These are phyloP conservation scores for Trichomonascaceae sp. DNA, from an alignment of 1,139 yeast species.

Conservation along the genomic window DNA sequence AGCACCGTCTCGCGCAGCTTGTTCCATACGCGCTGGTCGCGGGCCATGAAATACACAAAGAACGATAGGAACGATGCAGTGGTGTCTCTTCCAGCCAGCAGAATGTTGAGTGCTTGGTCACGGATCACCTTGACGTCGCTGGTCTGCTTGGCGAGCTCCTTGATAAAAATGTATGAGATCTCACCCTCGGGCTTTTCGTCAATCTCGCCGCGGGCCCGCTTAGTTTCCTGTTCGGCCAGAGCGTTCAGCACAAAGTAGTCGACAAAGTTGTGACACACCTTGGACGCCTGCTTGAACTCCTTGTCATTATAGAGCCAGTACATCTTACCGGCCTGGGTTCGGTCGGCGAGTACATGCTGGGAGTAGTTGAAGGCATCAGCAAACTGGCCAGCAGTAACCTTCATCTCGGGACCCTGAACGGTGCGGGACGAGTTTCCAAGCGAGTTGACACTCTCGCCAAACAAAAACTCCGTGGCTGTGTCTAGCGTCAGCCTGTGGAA, in stretches of 20 bases:
- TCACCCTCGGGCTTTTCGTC: slow-evolving; percentile 3
- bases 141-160: slow-evolving; percentile 39
- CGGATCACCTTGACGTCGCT: slow-evolving; percentile 36
- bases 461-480: slow-evolving; percentile 45
- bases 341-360: slow-evolving; percentile 1
- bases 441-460: slow-evolving; percentile 40
- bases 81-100: slow-evolving; percentile 46
- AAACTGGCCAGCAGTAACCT: slow-evolving; percentile 22
- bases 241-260: slow-evolving; percentile 23
- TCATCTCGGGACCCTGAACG: slow-evolving; percentile 13
- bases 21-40: slow-evolving; percentile 30
- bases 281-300: slow-evolving; percentile 23
- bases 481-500: slow-evolving; percentile 43
- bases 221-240: slow-evolving; percentile 9
- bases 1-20: slow-evolving; percentile 31
- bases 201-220: not conserved
- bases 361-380: slow-evolving; percentile 27
- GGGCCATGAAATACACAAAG: slow-evolving; percentile 34
- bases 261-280: slow-evolving; percentile 21
- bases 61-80: slow-evolving; percentile 43
- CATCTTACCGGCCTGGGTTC: slow-evolving; percentile 7
- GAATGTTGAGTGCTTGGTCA: slow-evolving; percentile 39
- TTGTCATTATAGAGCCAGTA: slow-evolving; percentile 6
- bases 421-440: slow-evolving; percentile 22
- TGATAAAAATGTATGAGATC: slow-evolving; percentile 31